A percentile compares a stretch with the other conserved stretches of the same genome.
Evolutionary conservation across 768 basidiomycete species (phyloP).

Genomic region (Ramaria sp.): DNA sequence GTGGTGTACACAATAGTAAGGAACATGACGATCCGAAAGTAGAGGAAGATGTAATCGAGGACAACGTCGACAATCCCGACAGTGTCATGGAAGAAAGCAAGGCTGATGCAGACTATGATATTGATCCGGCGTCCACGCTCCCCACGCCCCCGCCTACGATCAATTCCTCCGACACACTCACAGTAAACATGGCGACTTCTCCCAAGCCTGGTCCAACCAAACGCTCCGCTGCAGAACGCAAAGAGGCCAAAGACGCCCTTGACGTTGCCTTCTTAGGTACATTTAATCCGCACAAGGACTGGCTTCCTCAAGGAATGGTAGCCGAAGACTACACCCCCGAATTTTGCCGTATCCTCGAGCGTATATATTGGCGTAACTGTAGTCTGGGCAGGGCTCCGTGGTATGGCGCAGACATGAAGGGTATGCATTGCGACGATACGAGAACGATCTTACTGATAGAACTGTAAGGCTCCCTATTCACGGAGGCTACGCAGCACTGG

Average conservation of each 20-base stretch:
- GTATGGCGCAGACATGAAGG: slow-evolving; percentile 96
- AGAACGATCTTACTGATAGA: background rate
- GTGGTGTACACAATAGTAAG: slow-evolving; percentile 6
- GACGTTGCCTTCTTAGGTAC: slow-evolving; percentile 50
- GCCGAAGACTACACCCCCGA: slow-evolving; percentile 77
- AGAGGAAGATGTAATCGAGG: background rate
- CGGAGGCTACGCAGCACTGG: slow-evolving; percentile 73
- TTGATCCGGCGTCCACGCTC: slow-evolving; percentile 1
- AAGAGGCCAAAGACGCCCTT: slow-evolving; percentile 19
- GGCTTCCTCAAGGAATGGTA: slow-evolving; percentile 70
- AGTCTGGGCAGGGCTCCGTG: slow-evolving; percentile 84
- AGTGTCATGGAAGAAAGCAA: background rate
- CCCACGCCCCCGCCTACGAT: slow-evolving; percentile 6
- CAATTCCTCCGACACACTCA: background rate
- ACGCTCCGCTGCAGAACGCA: slow-evolving; percentile 22
- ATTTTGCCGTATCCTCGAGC: slow-evolving; percentile 78
- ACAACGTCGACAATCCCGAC: background rate
- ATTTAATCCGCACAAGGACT: slow-evolving; percentile 65
- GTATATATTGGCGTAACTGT: slow-evolving; percentile 87
- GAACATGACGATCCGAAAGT: background rate
- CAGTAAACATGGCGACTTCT: background rate
- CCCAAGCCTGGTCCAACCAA: background rate
- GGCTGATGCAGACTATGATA: background rate
- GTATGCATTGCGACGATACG: slow-evolving; percentile 29
- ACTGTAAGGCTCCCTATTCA: slow-evolving; percentile 49